Conservation (phyloP, 495 filamentous ascomycete genomes). For the Monascus purpureus region DNA sequence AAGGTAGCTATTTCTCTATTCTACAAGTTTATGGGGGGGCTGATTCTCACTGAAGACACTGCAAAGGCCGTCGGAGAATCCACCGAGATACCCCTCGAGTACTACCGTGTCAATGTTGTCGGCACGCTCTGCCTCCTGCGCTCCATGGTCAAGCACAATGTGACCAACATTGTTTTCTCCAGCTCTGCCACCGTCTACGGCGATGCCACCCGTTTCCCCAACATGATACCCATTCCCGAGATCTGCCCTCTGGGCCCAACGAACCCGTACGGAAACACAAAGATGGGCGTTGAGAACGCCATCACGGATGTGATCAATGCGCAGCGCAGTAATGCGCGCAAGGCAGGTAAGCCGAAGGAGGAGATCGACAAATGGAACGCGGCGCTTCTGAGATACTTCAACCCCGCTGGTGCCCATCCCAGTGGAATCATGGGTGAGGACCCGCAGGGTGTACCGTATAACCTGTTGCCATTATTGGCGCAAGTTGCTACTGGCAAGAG, state of each 20-base stretch:
- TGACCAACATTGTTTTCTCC: conserved; percentile 95
- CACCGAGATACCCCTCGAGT: conserved; percentile 87
- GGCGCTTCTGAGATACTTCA: conserved; percentile 91
- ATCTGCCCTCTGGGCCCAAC: conserved; percentile 90
- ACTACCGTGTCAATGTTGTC: conserved; percentile 93
- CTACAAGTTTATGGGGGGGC: no score
- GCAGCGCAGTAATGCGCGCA: conserved; percentile 69
- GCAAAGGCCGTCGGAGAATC: conserved; percentile 91
- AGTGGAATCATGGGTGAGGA: conserved; percentile 98
- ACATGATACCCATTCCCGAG: conserved; percentile 99
- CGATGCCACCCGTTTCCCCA: conserved; percentile 86
- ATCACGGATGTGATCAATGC: conserved; percentile 86
- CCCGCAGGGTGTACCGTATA: conserved; percentile 89
- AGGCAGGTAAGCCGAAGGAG: conserved; percentile 54
- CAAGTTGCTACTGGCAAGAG: conserved; percentile 93
- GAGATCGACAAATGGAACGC: conserved; percentile 73
- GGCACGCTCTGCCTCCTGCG: conserved; percentile 80
- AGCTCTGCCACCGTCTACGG: conserved; percentile 95
- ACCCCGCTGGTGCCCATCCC: conserved; percentile 89
- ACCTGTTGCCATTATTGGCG: conserved; percentile 83
- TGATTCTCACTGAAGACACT: no score
- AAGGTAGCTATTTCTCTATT: conserved; percentile 52
- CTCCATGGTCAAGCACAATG: conserved; percentile 77
- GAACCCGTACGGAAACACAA: conserved; percentile 94
- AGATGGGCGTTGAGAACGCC: conserved; percentile 76